Conservation (phyloP, 805 yeast species). For the Cyberlindnera suaveolens region DNA sequence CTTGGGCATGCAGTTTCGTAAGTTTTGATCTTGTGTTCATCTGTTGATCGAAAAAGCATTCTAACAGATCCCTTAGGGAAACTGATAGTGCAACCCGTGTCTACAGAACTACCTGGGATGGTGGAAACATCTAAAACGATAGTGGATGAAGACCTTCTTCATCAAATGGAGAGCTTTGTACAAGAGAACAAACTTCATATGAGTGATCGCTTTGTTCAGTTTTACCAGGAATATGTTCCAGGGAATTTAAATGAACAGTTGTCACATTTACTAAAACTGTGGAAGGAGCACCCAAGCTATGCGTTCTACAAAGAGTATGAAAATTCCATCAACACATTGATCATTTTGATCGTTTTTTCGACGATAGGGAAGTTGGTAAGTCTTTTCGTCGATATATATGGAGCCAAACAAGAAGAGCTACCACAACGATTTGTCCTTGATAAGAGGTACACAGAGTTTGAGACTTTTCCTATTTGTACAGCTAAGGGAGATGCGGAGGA, state of each 20-base stretch:
- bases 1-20: too few relatives aligned
- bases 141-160: too few relatives aligned
- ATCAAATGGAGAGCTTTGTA: too few relatives aligned
- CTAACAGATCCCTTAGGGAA: too few relatives aligned
- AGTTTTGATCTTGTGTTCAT: too few relatives aligned
- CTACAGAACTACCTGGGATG: too few relatives aligned
- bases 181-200: too few relatives aligned
- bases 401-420: background rate
- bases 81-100: too few relatives aligned
- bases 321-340: background rate
- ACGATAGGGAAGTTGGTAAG: constrained; percentile 1
- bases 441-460: constrained; percentile 8
- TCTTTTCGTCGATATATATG: background rate
- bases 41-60: too few relatives aligned
- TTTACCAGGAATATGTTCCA: constrained; percentile 6
- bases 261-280: background rate
- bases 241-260: constrained; percentile 1
- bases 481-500: constrained; percentile 13
- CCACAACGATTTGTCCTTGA: background rate
- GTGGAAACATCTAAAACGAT: too few relatives aligned
- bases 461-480: constrained; percentile 9
- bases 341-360: constrained; percentile 1
- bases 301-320: constrained; percentile 7
- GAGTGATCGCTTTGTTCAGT: too few relatives aligned
- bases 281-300: constrained; percentile 8